Evolutionary conservation across 371 early-diverging fungal genomes (phyloP), one percentile per base, ranked within the genome.

Genomic region (Rhizopus arrhizus): DNA sequence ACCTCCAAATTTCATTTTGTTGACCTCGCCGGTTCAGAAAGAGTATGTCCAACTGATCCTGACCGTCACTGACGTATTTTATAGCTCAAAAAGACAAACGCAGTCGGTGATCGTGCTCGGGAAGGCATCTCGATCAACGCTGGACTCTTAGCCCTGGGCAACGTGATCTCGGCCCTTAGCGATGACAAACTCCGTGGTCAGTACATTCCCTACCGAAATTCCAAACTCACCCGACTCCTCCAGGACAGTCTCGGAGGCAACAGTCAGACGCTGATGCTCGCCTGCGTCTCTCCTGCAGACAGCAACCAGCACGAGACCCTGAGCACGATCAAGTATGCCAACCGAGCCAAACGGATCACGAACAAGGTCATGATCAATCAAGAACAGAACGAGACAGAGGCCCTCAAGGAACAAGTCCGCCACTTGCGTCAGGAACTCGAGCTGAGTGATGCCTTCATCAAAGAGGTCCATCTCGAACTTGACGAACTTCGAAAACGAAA

Each of bases 61-160:
- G 99, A 98, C 68, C 99, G 90, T 13, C 98, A 98, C 5, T 84
- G 99, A 4, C 78, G 13, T 45, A 12, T 16, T 15, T 6, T 45
- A 11, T 71, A 86, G 82, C 78, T 98, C 3, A 99, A 99, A 70
- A 80, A 91, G 58, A 99, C 99, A 4, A 82, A 91, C 59, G 96
- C 98, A 5, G 89, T 88, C 13, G 99, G 99, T 10, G 96, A 94
- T 33, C 85, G 95, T 45, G 93, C 91, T 32, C 93, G 91, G 70
- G 99, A 99, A 72, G 95, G 97, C 36, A 99, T 98, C 42, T 89
- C 92, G 4, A 99, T 99, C 69, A 99, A 99, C 74, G 86, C 91
- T 11, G 99, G 99, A 2, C 85, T 99, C 3, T 79, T 98, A 52
- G 95, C 96, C 0, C 86, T 99, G 13, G 97, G 97, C 61, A 99